Base-by-base conservation (phyloP, 805 yeast species). In the Ogataea henricii region DNA sequence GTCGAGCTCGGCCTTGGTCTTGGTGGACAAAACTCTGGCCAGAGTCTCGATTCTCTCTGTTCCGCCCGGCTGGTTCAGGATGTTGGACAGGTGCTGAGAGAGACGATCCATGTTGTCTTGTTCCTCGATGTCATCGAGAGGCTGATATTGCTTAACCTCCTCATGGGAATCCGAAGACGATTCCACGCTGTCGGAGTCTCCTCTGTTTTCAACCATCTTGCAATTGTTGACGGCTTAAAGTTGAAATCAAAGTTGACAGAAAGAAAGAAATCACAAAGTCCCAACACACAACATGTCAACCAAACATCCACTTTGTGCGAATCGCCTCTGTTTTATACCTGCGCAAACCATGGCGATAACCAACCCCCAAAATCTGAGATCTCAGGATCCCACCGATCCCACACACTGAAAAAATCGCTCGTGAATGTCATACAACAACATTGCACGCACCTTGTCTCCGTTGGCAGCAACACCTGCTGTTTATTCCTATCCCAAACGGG, bases 1-100 rank as follows among this genome's bases (percentile, higher is more conserved):
- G 35, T 72, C 73, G 61, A 74, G 64, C 51, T 77, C 72, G 33
- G 67, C 69, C 47, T 72, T 72, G 18, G 79, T 74, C 59, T 73
- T 73, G 12, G 78, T 73, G 8, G 82, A 77, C 36, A 78, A 55
- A 36, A 72, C 72, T 64, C 79, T 72, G 3, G 81, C 76, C 51
- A 78, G 64, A n/a, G 79, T 67, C 53, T 72, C 78, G 46, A 78
- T 63, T 55, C 69, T 71, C 40, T 60, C 55, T 12, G 56, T 49
- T 51, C 66, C 66, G 39, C 58, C 57, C 9, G 62, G 59, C 4
- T 62, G 53, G 6, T 58, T 56, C 18, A 62, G 41, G 21, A 62
- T 61, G 32, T 53, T 48, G 8, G 66, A 62, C 27, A 63, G 52
- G 37, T 59, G 64, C 23, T 58, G 63, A 2, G 66, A 60, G 27